Evolutionary conservation across 495 filamentous ascomycete genomes (phyloP), one percentile per base, ranked within the genome.

Genomic region (Xylaria bambusicola): DNA sequence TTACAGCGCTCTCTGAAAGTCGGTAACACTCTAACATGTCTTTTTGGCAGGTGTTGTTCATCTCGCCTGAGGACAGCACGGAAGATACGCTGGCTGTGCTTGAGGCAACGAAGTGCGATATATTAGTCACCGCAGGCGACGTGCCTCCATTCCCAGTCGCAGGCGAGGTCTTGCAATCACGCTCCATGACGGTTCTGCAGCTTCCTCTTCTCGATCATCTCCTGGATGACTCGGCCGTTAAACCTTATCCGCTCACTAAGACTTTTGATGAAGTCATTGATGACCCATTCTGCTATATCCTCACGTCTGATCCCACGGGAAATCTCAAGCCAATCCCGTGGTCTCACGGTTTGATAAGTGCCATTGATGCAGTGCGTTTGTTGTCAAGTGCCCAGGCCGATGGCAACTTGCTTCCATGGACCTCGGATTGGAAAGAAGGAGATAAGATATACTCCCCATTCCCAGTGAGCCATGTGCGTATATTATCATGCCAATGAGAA

Each of bases 261-360:
- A 66, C 66, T 15, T 69, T 63, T 40, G 52, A 63, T 15, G 57
- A 62, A 20, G 63, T 61, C n/a, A 50, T 56, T 2, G 26, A 66
- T 64, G 74, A 60, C 68, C 67, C 36, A 64, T 71, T 65, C 5
- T 56, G 80, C 35, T 83, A 83, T 17, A 67, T 83, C 18, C 82
- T 85, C 60, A 82, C 80, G 0, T 82, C 80, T 0, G 82, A 82
- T 9, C 81, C 79, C 0, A 85, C 82, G 1, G 82, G 82, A 2
- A 71, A 72, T 12, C 82, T 81, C 3, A 58, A 53, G 23, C 62
- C 53, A 12, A 66, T 69, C 6, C 15, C 45, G 17, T 66, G 59
- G 60, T 58, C 60, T 20, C 63, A 68, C 38, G 60, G 52, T 8
- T 21, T 61, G 42, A 58, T 63, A 29, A 62, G 62, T 8, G 59